These are phyloP conservation scores for Thuja plicata DNA, from an alignment of 83 land plant species.

Conservation along the genomic window DNA sequence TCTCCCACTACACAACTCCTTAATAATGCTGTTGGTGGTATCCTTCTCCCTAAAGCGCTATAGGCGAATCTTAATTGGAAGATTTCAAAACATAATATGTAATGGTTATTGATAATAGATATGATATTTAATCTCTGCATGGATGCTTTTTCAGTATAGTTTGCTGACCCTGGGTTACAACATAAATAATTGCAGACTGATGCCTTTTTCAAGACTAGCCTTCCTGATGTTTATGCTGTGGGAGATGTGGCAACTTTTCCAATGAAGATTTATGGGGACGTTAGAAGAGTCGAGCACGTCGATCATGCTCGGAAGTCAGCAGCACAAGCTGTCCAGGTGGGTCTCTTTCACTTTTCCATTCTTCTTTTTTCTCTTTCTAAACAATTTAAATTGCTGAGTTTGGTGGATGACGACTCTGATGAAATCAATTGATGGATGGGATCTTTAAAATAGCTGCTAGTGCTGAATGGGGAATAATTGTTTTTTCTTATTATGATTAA, in stretches of 20 bases:
- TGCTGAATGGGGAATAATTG: not conserved
- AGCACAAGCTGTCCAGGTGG: constrained; percentile 95
- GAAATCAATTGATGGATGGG: not conserved
- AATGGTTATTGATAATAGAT: not conserved
- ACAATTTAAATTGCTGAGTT: not conserved
- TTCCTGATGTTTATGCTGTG: constrained; percentile 85
- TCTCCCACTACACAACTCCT: not conserved
- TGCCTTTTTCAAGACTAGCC: constrained; percentile 77
- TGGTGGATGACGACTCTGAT: not conserved
- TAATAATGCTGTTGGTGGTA: not conserved
- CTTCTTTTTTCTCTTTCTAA: not conserved
- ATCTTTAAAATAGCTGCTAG: not conserved
- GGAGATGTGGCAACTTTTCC: constrained; percentile 95
- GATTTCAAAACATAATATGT: not conserved
- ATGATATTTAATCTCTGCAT: not conserved
- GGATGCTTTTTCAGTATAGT: not conserved
- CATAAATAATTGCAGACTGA: constrained; percentile 67
- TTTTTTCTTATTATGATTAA: not conserved
- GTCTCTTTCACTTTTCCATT: not conserved
- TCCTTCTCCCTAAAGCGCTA: not conserved
- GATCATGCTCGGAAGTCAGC: constrained; percentile 98
- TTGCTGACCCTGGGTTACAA: not conserved
- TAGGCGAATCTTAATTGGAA: not conserved
- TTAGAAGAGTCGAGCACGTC: constrained; percentile 95
- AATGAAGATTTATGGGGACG: constrained; percentile 78